Conservation (phyloP, 2,329 filamentous ascomycete genomes). For the Neofusicoccum laricinum region DNA sequence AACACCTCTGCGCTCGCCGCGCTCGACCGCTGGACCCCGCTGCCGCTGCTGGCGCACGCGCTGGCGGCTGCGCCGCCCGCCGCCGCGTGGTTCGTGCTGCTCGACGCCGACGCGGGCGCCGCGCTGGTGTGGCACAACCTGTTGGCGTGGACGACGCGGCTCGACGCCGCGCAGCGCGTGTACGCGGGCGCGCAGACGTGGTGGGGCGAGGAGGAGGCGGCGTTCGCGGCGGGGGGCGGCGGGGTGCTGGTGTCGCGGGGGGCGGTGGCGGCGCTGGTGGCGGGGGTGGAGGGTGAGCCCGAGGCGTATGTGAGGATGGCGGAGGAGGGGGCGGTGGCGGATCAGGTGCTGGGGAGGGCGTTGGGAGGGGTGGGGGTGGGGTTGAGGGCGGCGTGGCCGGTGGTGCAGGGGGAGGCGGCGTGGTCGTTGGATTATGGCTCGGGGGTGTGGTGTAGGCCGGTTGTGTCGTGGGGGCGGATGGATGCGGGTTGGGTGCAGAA, state of each 20-base stretch:
- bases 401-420: constrained; percentile 46
- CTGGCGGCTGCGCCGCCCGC: constrained; percentile 40
- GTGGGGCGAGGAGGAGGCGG: constrained; percentile 35
- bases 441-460: constrained; percentile 42
- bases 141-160: constrained; percentile 35
- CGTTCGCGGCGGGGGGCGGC: constrained; percentile 55
- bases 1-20: constrained; percentile 20
- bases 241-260: constrained; percentile 52
- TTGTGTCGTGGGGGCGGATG: constrained; percentile 41
- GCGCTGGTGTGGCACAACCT: constrained; percentile 38
- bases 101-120: constrained; percentile 35
- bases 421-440: constrained; percentile 38
- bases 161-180: constrained; percentile 38
- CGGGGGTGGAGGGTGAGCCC: constrained; percentile 23
- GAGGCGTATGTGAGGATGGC: constrained; percentile 32
- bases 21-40: no score
- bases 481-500: constrained; percentile 35
- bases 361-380: constrained; percentile 34
- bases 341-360: constrained; percentile 37
- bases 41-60: constrained; percentile 35
- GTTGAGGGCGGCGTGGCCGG: constrained; percentile 40
- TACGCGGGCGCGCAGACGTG: constrained; percentile 43
- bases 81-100: constrained; percentile 47
- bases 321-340: constrained; percentile 37
- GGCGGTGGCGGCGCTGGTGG: constrained; percentile 36